Conservation (phyloP, 345 rosid species). For the Anacardium occidentale region DNA sequence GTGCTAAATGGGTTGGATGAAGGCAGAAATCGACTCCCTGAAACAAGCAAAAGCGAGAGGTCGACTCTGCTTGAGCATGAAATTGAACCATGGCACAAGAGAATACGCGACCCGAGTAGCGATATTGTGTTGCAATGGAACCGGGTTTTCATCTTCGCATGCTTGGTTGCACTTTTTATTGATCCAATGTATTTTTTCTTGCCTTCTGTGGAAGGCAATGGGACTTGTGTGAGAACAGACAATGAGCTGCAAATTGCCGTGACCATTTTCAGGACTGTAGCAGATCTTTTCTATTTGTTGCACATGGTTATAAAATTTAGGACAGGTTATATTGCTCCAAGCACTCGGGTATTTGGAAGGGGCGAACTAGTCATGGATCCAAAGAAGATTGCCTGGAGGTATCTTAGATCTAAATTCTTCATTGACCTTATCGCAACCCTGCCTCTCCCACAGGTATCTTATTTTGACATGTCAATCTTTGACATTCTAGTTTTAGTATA, state of each 20-base stretch:
- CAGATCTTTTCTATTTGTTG: slow-evolving; percentile 79
- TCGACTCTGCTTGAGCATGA: slow-evolving; percentile 43
- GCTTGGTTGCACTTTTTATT: slow-evolving; percentile 83
- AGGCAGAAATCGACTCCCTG: slow-evolving; percentile 43
- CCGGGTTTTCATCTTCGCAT: slow-evolving; percentile 67
- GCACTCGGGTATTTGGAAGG: slow-evolving; percentile 84
- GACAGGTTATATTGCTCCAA: slow-evolving; percentile 84
- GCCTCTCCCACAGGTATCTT: slow-evolving; percentile 87
- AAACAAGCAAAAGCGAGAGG: slow-evolving; percentile 38
- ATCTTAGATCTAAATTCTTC: slow-evolving; percentile 76
- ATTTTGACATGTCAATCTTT: not conserved
- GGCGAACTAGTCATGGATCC: slow-evolving; percentile 97
- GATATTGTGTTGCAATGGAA: slow-evolving; percentile 83
- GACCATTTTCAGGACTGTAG: slow-evolving; percentile 71
- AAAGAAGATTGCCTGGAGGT: slow-evolving; percentile 64
- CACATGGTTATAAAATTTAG: slow-evolving; percentile 85
- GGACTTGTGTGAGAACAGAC: slow-evolving; percentile 63
- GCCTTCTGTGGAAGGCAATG: slow-evolving; percentile 52
- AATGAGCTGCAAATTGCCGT: slow-evolving; percentile 51
- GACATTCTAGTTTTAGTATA: not conserved
- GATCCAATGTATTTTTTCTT: slow-evolving; percentile 84
- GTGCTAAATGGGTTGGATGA: slow-evolving; percentile 47
- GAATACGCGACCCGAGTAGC: slow-evolving; percentile 82
- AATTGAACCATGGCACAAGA: slow-evolving; percentile 55
- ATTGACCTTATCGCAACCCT: slow-evolving; percentile 80